These are phyloP conservation scores for Aureobasidium sp. DNA, from an alignment of 2,329 filamentous ascomycete species.

Conservation along the genomic window DNA sequence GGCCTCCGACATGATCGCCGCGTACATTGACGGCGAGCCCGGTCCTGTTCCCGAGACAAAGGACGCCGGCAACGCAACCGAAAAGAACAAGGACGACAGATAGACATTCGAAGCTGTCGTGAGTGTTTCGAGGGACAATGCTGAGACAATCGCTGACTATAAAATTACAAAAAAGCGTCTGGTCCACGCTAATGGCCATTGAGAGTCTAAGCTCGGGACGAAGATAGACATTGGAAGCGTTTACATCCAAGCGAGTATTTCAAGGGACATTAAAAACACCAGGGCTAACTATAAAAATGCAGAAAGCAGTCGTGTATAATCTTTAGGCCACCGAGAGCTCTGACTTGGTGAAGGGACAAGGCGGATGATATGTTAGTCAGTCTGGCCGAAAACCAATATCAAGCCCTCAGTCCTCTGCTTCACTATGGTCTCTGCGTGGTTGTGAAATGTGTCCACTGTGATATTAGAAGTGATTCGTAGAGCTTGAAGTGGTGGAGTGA, in stretches of 20 bases:
- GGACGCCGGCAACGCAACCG: background rate
- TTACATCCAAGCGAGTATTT: too few species aligned
- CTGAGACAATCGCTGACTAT: background rate
- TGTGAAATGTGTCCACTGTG: too few species aligned
- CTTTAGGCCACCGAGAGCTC: too few species aligned
- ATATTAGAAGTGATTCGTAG: background rate
- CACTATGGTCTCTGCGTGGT: too few species aligned
- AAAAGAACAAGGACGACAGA: background rate
- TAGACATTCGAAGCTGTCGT: background rate
- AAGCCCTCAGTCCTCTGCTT: too few species aligned
- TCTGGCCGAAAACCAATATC: too few species aligned
- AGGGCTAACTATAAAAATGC: background rate
- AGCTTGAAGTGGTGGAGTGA: background rate
- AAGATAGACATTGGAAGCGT: too few species aligned
- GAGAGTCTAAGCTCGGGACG: background rate
- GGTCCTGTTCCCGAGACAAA: background rate
- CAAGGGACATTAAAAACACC: too few species aligned
- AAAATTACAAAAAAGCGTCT: background rate
- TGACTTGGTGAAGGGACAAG: too few species aligned
- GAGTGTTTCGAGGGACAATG: background rate
- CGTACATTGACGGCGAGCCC: background rate
- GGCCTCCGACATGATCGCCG: background rate
- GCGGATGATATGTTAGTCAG: too few species aligned
- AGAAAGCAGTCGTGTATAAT: background rate
- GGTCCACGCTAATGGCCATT: background rate